These are phyloP conservation scores for Paecilomyces dactylethromorphus DNA, from an alignment of 2,329 filamentous ascomycete genomes.

Conservation along the genomic window DNA sequence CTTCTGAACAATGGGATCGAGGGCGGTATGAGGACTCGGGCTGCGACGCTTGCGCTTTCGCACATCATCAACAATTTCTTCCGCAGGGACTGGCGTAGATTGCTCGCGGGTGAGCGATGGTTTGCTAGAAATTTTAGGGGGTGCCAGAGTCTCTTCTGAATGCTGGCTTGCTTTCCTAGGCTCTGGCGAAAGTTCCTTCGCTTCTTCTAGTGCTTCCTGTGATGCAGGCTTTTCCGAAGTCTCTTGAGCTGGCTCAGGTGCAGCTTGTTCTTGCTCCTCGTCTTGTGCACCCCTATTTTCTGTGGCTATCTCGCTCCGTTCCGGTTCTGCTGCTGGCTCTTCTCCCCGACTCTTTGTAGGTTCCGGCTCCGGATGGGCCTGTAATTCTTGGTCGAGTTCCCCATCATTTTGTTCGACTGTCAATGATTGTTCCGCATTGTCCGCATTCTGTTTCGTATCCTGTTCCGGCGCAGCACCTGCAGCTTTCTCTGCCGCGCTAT, in stretches of 20 bases:
- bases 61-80: slow-evolving; percentile 45
- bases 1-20: slow-evolving; percentile 50
- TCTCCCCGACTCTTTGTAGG: not conserved
- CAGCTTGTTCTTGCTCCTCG: not conserved
- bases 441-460: slow-evolving; percentile 8
- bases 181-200: slow-evolving; percentile 2
- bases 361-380: not conserved
- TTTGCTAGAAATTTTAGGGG: slow-evolving; percentile 9
- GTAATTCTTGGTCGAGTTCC: not conserved
- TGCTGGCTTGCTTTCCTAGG: slow-evolving; percentile 2
- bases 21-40: slow-evolving; percentile 52
- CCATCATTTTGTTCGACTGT: slow-evolving; percentile 1
- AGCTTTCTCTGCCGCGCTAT: slow-evolving; percentile 23
- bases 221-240: slow-evolving; percentile 5
- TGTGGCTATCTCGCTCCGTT: not conserved
- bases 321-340: not conserved
- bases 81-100: slow-evolving; percentile 21
- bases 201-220: not conserved
- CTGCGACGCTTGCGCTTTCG: slow-evolving; percentile 64
- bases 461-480: slow-evolving; percentile 1
- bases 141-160: slow-evolving; percentile 7
- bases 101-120: slow-evolving; percentile 17
- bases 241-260: not conserved
- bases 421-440: slow-evolving; percentile 6
- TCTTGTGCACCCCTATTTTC: not conserved